These are phyloP conservation scores for Ganoderma leucocontextum DNA, from an alignment of 1,284 basidiomycete genomes.

Conservation along the genomic window DNA sequence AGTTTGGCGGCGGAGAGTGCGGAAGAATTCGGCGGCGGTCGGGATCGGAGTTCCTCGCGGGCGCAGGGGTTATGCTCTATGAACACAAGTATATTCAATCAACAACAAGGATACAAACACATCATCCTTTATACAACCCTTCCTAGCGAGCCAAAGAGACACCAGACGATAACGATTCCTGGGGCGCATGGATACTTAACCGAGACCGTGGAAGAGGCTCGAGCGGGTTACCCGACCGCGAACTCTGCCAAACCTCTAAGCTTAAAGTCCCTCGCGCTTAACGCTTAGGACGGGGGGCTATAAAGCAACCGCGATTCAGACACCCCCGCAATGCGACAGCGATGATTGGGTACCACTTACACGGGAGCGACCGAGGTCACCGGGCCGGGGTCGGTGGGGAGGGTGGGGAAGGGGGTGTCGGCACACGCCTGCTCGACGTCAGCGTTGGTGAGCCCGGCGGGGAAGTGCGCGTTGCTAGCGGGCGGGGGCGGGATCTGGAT, in stretches of 20 bases:
- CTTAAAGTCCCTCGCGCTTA: not conserved
- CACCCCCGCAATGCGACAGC: not conserved
- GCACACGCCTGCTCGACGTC: slow-evolving; percentile 46
- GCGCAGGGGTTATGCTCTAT: not conserved
- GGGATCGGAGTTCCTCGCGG: not conserved
- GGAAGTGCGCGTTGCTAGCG: slow-evolving; percentile 42
- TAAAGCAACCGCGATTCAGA: not conserved
- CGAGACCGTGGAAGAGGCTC: not conserved
- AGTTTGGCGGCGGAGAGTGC: not conserved
- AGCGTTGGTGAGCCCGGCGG: slow-evolving; percentile 42
- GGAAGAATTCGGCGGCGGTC: not conserved
- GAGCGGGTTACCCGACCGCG: not conserved
- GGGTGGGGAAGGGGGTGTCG: slow-evolving; percentile 28
- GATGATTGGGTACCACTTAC: slow-evolving; percentile 22
- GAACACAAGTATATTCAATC: slow-evolving; percentile 1
- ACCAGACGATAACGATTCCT: not conserved
- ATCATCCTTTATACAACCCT: not conserved
- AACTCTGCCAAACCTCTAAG: not conserved
- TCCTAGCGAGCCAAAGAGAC: not conserved
- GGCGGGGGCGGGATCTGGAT: slow-evolving; percentile 42
- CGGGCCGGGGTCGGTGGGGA: slow-evolving; percentile 33
- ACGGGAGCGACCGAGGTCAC: slow-evolving; percentile 35
- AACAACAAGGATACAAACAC: slow-evolving; percentile 1
- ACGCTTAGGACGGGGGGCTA: slow-evolving; percentile 12
- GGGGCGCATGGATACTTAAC: not conserved